These are phyloP conservation scores for Penicillium bovifimosum DNA, from an alignment of 495 filamentous ascomycete species.

Conservation along the genomic window DNA sequence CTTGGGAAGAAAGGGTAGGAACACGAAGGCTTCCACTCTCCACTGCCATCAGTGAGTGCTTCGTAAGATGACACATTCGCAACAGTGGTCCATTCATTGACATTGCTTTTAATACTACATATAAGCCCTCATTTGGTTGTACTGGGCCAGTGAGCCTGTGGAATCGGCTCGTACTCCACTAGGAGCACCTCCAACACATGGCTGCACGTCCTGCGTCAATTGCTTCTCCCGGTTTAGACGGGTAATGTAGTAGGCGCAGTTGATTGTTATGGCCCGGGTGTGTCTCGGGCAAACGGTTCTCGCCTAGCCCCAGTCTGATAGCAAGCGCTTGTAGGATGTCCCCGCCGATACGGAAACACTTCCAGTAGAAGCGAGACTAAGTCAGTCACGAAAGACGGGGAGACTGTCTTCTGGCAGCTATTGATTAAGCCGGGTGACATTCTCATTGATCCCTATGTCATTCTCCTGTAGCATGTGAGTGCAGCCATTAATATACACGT, in stretches of 20 bases:
- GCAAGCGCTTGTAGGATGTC: constrained; percentile 50
- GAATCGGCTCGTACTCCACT: constrained; percentile 52
- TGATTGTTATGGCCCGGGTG: constrained; percentile 58
- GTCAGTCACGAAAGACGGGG: constrained; percentile 55
- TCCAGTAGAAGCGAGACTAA: constrained; percentile 54
- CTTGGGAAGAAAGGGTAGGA: not conserved
- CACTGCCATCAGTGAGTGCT: not conserved
- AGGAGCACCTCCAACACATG: constrained; percentile 33
- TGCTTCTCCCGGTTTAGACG: constrained; percentile 46
- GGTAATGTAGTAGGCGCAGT: constrained; percentile 62
- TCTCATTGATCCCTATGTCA: constrained; percentile 58
- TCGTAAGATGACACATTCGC: not conserved
- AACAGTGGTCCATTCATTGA: not conserved
- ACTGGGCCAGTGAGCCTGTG: constrained; percentile 45
- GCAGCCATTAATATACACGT: not conserved
- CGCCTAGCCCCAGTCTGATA: constrained; percentile 42
- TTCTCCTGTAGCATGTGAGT: constrained; percentile 45
- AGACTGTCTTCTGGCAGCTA: constrained; percentile 56
- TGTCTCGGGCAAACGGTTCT: constrained; percentile 46
- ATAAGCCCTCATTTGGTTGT: constrained; percentile 47
- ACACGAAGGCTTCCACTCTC: not conserved
- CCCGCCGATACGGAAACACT: constrained; percentile 38
- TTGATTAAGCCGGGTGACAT: constrained; percentile 54
- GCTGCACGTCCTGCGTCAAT: constrained; percentile 40
- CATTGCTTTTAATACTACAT: constrained; percentile 39